Base-by-base conservation (phyloP, 345 rosid genomes). In the Kandelia obovata region DNA sequence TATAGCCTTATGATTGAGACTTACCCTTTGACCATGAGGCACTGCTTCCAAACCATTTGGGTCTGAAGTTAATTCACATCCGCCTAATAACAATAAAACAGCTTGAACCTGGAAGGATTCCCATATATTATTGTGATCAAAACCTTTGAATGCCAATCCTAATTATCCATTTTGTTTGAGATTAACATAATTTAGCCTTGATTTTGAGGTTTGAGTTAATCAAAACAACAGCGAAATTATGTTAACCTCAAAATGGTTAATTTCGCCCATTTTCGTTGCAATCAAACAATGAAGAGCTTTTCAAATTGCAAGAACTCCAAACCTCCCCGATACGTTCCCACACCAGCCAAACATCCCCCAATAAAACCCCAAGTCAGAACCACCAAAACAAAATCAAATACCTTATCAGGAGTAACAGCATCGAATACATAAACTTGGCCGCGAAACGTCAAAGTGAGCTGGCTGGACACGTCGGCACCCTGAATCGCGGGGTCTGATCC, bases 361-460 rank as follows among this genome's bases (percentile, higher is more conserved):
- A 30, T 5, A n/a, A 73, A 32, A 67, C 32, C 61, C 67, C 19
- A 52, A 35, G 7, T 61, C 17, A 53, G 9, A 65, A 46, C 25
- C 19, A 2, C 28, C 28, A 11, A 34, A 8, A 57, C 34, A 51
- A 35, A 69, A 49, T 5, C 37, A 26, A 25, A 25, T 28, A 90
- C 98, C 98, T 90, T 92, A 56, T 92, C 92, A 25, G 87, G 85
- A 43, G 87, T 84, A 69, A 92, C 93, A 23, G 89, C 87, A 69
- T 92, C 91, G 26, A 90, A 92, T 28, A 90, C 98, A 77, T 88
- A 92, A 77, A 92, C 95, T 68, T 92, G 96, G 13, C 96, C 98
- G 1, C 92, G 95, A 75, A 90, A 92, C 30, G 98, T 84, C 75
- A 92, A 83, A 5, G 92, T 85, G n/a, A 92, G 89, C 82, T 90